Conservation (phyloP, 2,329 filamentous ascomycete genomes). For the Xylariaceae sp. region DNA sequence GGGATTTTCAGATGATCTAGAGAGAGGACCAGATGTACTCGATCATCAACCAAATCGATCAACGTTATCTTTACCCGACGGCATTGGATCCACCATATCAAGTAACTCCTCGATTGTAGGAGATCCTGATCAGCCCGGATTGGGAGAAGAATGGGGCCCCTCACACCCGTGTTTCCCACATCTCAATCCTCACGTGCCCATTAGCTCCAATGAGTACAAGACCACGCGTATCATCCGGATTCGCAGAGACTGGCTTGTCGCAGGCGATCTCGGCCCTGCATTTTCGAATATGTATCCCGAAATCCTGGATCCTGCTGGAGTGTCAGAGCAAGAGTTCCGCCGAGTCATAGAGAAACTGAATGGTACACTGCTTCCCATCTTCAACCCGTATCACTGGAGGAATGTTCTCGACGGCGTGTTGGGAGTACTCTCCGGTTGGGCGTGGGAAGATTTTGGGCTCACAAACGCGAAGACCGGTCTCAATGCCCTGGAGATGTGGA, state of each 20-base stretch:
- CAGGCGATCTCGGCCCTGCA: slow-evolving; percentile 85
- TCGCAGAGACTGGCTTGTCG: slow-evolving; percentile 84
- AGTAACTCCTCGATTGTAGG: slow-evolving; percentile 61
- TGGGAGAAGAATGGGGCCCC: slow-evolving; percentile 85
- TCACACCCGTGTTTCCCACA: slow-evolving; percentile 94
- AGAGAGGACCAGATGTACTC: slow-evolving; percentile 50
- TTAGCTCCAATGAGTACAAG: slow-evolving; percentile 69
- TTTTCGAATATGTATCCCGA: slow-evolving; percentile 96
- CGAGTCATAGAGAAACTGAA: slow-evolving; percentile 80
- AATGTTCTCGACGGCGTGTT: slow-evolving; percentile 79
- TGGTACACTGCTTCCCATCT: slow-evolving; percentile 69
- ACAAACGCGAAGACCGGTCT: slow-evolving; percentile 73
- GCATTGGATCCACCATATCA: slow-evolving; percentile 51
- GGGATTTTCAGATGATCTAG: slow-evolving; percentile 51
- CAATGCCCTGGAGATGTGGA: slow-evolving; percentile 70
- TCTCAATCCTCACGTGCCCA: slow-evolving; percentile 83
- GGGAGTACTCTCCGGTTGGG: slow-evolving; percentile 82
- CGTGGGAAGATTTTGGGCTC: slow-evolving; percentile 88
- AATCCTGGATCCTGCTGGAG: slow-evolving; percentile 79
- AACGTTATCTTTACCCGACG: slow-evolving; percentile 48
- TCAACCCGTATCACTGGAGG: slow-evolving; percentile 72
- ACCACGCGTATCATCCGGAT: slow-evolving; percentile 89
- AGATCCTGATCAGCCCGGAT: slow-evolving; percentile 60
- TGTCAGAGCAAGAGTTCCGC: slow-evolving; percentile 85
- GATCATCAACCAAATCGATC: slow-evolving; percentile 43